Evolutionary conservation across 2,329 filamentous ascomycete species (phyloP), one percentile per base, ranked within the genome.

Genomic region (Amesomyces nigricolor): DNA sequence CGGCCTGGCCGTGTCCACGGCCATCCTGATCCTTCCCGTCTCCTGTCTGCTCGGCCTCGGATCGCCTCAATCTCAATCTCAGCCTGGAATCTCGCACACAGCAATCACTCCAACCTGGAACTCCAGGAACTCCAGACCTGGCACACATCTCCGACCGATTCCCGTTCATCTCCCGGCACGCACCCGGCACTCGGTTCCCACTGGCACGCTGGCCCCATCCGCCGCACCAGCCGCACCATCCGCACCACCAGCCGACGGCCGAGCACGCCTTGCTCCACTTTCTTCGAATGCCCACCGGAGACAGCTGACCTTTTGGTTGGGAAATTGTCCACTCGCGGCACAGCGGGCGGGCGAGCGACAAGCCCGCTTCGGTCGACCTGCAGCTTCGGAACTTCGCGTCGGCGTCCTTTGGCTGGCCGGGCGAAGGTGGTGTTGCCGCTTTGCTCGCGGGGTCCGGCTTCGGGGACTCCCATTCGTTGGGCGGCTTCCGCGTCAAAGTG

Each of bases 301-400:
- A 43, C 45, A 45, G 46, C 47, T 58, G 49, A 54, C 51, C 47
- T 43, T 45, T 26, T 26, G 22, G 22, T 26, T 9, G 32, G 52
- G 44, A 54, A 44, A 44, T 42, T 40, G 52, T 10, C 50, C 54
- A 52, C 53, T 45, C 45, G 49, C 35, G 46, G 52, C 44, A 51
- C 46, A 50, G 39, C 26, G 47, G 16, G 51, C 32, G 53, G 22
- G 43, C 22, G 48, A 52, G 42, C 46, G 29, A 51, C 44, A 42
- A 44, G 51, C 46, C 61, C 57, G 42, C 17, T 61, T 62, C 58
- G 55, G 60, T 59, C 60, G 55, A 58, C 55, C 52, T 63, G 62
- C 62, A 63, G 62, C 47, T 49, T 47, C 48, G 51, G 47, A 44
- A 42, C 22, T 37, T 59, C 45, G 50, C 44, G 43, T 47, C 44